Evolutionary conservation across 2,329 filamentous ascomycete species (phyloP), one percentile per base, ranked within the genome.

Genomic region (Emmonsia crescens): DNA sequence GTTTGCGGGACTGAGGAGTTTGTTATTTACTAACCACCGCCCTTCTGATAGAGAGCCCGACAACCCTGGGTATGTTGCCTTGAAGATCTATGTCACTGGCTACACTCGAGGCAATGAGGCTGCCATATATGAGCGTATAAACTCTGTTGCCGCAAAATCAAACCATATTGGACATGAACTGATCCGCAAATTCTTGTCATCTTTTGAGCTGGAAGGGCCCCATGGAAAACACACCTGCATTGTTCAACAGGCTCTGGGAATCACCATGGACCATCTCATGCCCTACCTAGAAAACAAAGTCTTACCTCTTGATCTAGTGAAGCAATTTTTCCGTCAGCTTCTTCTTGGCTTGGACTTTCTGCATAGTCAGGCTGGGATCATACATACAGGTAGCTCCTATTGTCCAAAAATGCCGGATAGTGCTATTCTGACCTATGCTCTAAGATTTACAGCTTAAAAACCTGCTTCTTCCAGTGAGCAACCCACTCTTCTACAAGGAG

Each of bases 241-340:
- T 54, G 68, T 70, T 49, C 66, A 69, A 48, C 61, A 68, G 40
- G 61, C 57, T 3, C 60, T 67, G 1, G 65, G 66, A 31, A 63
- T 67, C 10, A 68, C 56, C 54, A 42, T 60, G 52, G 33, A 33
- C 40, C 55, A 63, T 10, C n/a, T 64, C 5, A n/a, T 64, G 2
- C 3, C 27, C 16, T 62, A 42, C 21, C 36, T 57, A 5, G 29
- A 42, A 54, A 60, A 59, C 2, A 33, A 55, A 19, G 27, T 21
- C n/a, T 52, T 67, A 48, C 58, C 55, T 0, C 59, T 66, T 1
- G 60, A 66, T 6, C 51, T 40, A 29, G 38, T 63, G 21, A 67
- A 66, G 46, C 56, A 57, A 8, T 55, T 52, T 51, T 55, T 67
- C 21, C 55, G 64, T 1, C 56, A 65, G 38, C 19, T 66, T 10